Conservation (phyloP, 2,329 filamentous ascomycete genomes). For the Pezizomycotina sp. region DNA sequence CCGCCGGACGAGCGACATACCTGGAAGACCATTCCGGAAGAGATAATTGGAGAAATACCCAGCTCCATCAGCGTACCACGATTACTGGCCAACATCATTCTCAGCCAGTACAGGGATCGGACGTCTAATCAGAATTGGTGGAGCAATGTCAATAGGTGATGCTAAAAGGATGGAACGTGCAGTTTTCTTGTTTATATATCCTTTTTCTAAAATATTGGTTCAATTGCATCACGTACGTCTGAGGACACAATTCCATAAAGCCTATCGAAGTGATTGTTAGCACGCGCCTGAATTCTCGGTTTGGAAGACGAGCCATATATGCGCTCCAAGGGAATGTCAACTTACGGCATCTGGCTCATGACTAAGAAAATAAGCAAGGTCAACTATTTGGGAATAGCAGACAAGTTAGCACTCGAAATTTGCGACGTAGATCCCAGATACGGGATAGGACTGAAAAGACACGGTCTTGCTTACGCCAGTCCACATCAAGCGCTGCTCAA, state of each 20-base stretch:
- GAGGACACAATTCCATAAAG: conserved; percentile 98
- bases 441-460: conserved; percentile 1
- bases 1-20: conserved; percentile 28
- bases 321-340: conserved; percentile 5
- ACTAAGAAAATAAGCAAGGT: conserved; percentile 97
- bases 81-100: conserved; percentile 99
- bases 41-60: conserved; percentile 97
- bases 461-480: conserved; percentile 42
- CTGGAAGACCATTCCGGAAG: conserved; percentile 99
- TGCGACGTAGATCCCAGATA: conserved; percentile 2
- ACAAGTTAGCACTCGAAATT: not conserved
- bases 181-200: too few species aligned
- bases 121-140: conserved; percentile 48
- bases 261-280: conserved; percentile 13
- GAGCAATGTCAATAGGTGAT: too few species aligned
- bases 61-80: conserved; percentile 89
- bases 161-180: too few species aligned
- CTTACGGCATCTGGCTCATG: conserved; percentile 92
- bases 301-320: not conserved
- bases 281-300: conserved; percentile 3
- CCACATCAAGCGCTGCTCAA: conserved; percentile 98
- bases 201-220: too few species aligned
- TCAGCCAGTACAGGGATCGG: conserved; percentile 98
- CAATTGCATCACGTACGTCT: conserved; percentile 33
- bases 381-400: conserved; percentile 34